Conservation (phyloP, 2,329 filamentous ascomycete genomes). For the Coniella lustricola region DNA sequence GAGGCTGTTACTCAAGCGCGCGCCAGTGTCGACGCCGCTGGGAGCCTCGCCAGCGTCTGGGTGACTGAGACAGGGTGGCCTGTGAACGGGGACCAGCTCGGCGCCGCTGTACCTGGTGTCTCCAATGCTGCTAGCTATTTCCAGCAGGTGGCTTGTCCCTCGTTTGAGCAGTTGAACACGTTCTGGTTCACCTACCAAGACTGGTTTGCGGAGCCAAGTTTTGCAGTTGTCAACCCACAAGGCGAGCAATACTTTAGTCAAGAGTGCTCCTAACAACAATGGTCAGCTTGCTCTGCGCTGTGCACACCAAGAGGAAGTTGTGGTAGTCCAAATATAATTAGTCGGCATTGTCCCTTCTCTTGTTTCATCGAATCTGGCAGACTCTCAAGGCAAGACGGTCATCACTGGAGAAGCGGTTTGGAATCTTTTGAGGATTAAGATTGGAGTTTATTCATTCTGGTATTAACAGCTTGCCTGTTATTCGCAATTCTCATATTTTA, state of each 20-base stretch:
- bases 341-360: too few species aligned
- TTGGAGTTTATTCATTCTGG: too few species aligned
- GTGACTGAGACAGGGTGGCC: slow-evolving; percentile 88
- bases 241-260: slow-evolving; percentile 5
- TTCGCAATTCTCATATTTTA: too few species aligned
- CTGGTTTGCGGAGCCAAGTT: slow-evolving; percentile 4
- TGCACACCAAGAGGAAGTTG: too few species aligned
- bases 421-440: too few species aligned
- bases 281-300: too few species aligned
- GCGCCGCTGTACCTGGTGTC: slow-evolving; percentile 54
- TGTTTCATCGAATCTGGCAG: too few species aligned
- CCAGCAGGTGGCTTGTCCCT: slow-evolving; percentile 64
- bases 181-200: slow-evolving; percentile 61
- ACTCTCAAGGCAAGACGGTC: too few species aligned
- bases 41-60: slow-evolving; percentile 65
- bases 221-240: slow-evolving; percentile 2
- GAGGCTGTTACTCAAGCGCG: slow-evolving; percentile 43
- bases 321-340: too few species aligned
- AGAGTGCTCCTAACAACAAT: neutral
- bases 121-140: slow-evolving; percentile 74
- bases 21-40: slow-evolving; percentile 49
- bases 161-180: slow-evolving; percentile 56
- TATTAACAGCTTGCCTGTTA: too few species aligned
- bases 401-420: too few species aligned
- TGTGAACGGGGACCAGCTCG: slow-evolving; percentile 57